Conservation (phyloP, 805 yeast genomes). For the Maudiozyma turicensis region DNA sequence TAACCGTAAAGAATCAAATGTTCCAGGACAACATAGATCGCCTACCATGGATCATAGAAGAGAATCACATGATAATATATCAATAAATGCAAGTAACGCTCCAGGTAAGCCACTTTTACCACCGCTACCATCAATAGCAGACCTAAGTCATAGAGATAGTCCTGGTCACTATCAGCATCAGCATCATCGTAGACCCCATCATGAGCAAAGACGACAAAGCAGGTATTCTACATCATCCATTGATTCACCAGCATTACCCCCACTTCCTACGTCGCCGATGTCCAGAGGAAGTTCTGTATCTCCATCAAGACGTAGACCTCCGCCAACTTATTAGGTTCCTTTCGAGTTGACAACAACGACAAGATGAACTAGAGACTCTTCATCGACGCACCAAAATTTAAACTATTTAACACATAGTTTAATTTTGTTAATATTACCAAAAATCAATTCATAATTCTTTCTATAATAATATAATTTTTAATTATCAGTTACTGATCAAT, state of each 20-base stretch:
- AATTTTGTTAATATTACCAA: too few species aligned
- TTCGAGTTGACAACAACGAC: too few species aligned
- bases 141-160: not conserved
- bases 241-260: conserved; percentile 12
- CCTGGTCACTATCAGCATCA: not conserved
- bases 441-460: too few species aligned
- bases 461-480: not conserved
- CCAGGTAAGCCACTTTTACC: conserved; percentile 19
- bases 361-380: too few species aligned
- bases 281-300: conserved; percentile 7
- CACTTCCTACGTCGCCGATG: conserved; percentile 6
- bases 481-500: too few species aligned
- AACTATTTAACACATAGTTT: too few species aligned
- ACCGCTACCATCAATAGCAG: conserved; percentile 11
- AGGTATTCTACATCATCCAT: not conserved
- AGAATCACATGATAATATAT: not conserved
- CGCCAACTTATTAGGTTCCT: conserved; percentile 2
- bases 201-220: not conserved
- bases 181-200: not conserved
- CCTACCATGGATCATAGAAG: not conserved
- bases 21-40: not conserved
- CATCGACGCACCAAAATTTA: too few species aligned
- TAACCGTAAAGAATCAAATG: not conserved
- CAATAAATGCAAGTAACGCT: conserved; percentile 4
- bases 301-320: conserved; percentile 20